These are phyloP conservation scores for Hypoxylon sp. DNA, from an alignment of 2,329 filamentous ascomycete species.

Conservation along the genomic window DNA sequence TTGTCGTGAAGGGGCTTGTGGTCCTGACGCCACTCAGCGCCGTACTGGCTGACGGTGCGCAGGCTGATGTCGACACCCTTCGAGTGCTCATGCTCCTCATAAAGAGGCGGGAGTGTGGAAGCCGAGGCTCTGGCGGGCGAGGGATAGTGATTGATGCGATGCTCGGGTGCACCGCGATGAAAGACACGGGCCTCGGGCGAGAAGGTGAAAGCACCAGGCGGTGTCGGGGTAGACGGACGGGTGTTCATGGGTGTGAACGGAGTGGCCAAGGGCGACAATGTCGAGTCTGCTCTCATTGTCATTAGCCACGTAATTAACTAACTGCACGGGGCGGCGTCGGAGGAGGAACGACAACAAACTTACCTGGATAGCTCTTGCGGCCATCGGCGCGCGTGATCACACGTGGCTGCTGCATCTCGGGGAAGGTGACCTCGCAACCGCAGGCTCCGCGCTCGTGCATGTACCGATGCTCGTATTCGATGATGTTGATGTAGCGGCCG, in stretches of 20 bases:
- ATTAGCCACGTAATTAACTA: too few relatives aligned
- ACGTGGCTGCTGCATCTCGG: slow-evolving; percentile 48
- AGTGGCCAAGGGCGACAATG: background rate
- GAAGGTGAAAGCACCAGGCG: too few relatives aligned
- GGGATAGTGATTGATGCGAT: background rate
- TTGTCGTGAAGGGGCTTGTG: slow-evolving; percentile 49
- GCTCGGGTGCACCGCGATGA: too few relatives aligned
- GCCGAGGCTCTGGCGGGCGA: background rate
- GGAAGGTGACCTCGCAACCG: slow-evolving; percentile 50
- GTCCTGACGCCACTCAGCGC: slow-evolving; percentile 52
- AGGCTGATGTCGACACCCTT: too few relatives aligned
- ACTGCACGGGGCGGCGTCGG: too few relatives aligned
- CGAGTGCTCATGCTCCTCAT: slow-evolving; percentile 32
- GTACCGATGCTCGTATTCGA: slow-evolving; percentile 54
- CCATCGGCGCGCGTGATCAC: too few relatives aligned
- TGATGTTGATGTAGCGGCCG: slow-evolving; percentile 51
- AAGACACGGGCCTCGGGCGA: slow-evolving; percentile 5
- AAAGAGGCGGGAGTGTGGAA: slow-evolving; percentile 20
- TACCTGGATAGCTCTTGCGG: too few relatives aligned
- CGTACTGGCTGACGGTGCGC: slow-evolving; percentile 49
- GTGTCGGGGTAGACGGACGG: background rate
- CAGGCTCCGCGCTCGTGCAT: slow-evolving; percentile 57
- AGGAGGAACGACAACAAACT: too few relatives aligned
- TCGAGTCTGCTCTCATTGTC: too few relatives aligned
- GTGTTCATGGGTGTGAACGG: background rate